These are phyloP conservation scores for Phtheirospermum japonicum DNA, from an alignment of 257 asterid genomes.

Conservation along the genomic window DNA sequence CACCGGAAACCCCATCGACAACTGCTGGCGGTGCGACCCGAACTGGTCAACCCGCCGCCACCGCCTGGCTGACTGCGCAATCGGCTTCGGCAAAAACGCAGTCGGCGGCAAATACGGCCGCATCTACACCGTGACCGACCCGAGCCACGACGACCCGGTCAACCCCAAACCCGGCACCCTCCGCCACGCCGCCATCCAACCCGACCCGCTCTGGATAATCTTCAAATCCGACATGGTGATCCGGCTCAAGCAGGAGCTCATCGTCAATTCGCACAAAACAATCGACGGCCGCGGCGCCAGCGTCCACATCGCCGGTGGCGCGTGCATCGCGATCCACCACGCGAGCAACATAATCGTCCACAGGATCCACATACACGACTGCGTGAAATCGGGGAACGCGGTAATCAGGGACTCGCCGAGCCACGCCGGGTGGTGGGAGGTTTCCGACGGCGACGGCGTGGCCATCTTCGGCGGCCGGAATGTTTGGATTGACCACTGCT, in stretches of 20 bases:
- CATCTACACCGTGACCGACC: slow-evolving; percentile 60
- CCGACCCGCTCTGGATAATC: slow-evolving; percentile 71
- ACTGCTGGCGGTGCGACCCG: slow-evolving; percentile 77
- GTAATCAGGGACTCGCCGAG: slow-evolving; percentile 56
- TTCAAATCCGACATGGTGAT: slow-evolving; percentile 69
- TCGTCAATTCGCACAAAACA: slow-evolving; percentile 66
- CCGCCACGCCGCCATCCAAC: slow-evolving; percentile 70
- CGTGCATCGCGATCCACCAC: slow-evolving; percentile 65
- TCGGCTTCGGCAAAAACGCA: slow-evolving; percentile 76
- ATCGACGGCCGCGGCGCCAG: slow-evolving; percentile 81
- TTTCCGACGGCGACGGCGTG: slow-evolving; percentile 72
- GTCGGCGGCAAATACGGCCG: slow-evolving; percentile 63
- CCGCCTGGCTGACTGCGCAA: slow-evolving; percentile 69
- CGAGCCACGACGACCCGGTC: slow-evolving; percentile 56
- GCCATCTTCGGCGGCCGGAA: slow-evolving; percentile 49
- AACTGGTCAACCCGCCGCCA: slow-evolving; percentile 68
- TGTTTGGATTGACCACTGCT: slow-evolving; percentile 78
- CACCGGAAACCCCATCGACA: slow-evolving; percentile 79
- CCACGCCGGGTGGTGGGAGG: slow-evolving; percentile 62
- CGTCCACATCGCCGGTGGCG: slow-evolving; percentile 63
- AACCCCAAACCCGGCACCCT: slow-evolving; percentile 75
- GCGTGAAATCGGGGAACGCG: slow-evolving; percentile 48
- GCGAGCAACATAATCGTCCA: slow-evolving; percentile 58
- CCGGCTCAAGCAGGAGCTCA: slow-evolving; percentile 55
- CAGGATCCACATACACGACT: slow-evolving; percentile 72